Evolutionary conservation across 2,329 filamentous ascomycete genomes (phyloP).

Genomic region (Raffaelea albimanens): DNA sequence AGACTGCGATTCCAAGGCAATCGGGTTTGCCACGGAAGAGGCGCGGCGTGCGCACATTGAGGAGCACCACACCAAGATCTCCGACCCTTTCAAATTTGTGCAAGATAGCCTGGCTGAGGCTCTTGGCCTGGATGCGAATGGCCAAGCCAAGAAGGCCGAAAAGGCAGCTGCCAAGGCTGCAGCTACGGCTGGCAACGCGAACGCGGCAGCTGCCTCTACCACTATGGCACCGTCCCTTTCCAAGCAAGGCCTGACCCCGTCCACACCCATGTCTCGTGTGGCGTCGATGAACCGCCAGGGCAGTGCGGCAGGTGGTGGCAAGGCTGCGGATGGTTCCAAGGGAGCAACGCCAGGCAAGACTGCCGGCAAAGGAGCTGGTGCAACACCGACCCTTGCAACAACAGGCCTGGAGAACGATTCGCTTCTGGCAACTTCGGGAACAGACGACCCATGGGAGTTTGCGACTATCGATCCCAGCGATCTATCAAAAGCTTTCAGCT

Average conservation of each 20-base stretch:
- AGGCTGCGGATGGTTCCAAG: slow-evolving; percentile 12
- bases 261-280: slow-evolving; percentile 43
- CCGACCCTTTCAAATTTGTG: slow-evolving; percentile 45
- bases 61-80: slow-evolving; percentile 51
- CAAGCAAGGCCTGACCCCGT: slow-evolving; percentile 34
- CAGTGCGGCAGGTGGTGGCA: slow-evolving; percentile 31
- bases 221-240: slow-evolving; percentile 33
- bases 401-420: slow-evolving; percentile 18
- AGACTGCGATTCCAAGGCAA: slow-evolving; percentile 41
- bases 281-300: slow-evolving; percentile 40
- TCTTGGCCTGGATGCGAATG: slow-evolving; percentile 44
- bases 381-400: slow-evolving; percentile 16
- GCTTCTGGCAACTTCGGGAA: slow-evolving; percentile 2
- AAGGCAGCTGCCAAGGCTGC: slow-evolving; percentile 17
- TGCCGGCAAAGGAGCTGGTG: slow-evolving; percentile 13
- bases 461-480: slow-evolving; percentile 45
- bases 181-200: slow-evolving; percentile 18
- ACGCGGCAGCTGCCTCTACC: slow-evolving; percentile 14
- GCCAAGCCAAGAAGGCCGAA: slow-evolving; percentile 24
- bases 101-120: slow-evolving; percentile 37
- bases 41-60: slow-evolving; percentile 41
- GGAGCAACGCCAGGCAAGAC: slow-evolving; percentile 16
- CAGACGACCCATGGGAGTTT: slow-evolving; percentile 20
- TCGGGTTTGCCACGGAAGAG: slow-evolving; percentile 45
- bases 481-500: slow-evolving; percentile 31